Evolutionary conservation across 2,329 filamentous ascomycete genomes (phyloP).

Genomic region (Trichoderma sp.): DNA sequence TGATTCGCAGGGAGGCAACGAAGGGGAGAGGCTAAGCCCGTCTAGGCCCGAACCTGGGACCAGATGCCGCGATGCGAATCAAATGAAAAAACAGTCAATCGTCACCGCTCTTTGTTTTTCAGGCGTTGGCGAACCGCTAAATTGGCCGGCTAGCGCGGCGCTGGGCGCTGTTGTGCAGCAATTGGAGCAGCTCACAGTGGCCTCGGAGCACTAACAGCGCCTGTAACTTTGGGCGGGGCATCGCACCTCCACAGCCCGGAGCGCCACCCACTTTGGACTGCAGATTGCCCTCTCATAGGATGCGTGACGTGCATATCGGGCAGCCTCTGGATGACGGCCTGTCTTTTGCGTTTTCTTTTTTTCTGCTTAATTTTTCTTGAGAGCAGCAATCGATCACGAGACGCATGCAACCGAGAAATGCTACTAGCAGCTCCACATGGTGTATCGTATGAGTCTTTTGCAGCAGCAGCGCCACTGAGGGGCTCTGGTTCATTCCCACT

Average conservation of each 20-base stretch:
- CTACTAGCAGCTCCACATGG: not conserved
- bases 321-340: not conserved
- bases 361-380: not conserved
- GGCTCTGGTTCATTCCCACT: not conserved
- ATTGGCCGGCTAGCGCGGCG: not conserved
- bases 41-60: not conserved
- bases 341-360: not conserved
- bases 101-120: constrained; percentile 22
- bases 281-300: constrained; percentile 7
- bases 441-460: not conserved
- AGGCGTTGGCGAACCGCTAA: not conserved
- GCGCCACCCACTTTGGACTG: constrained; percentile 17
- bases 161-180: constrained; percentile 12
- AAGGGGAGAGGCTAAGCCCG: constrained; percentile 17
- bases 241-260: not conserved
- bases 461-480: constrained; percentile 15
- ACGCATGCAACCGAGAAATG: not conserved
- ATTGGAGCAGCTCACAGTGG: constrained; percentile 3
- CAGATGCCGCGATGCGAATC: not conserved
- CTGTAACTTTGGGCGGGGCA: constrained; percentile 14
- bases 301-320: constrained; percentile 11
- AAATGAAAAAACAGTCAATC: not conserved
- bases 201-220: not conserved
- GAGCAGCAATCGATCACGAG: constrained; percentile 8
- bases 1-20: constrained; percentile 25